Evolutionary conservation across 139 green algal genomes (phyloP).

Genomic region (Coelastrella sp.): DNA sequence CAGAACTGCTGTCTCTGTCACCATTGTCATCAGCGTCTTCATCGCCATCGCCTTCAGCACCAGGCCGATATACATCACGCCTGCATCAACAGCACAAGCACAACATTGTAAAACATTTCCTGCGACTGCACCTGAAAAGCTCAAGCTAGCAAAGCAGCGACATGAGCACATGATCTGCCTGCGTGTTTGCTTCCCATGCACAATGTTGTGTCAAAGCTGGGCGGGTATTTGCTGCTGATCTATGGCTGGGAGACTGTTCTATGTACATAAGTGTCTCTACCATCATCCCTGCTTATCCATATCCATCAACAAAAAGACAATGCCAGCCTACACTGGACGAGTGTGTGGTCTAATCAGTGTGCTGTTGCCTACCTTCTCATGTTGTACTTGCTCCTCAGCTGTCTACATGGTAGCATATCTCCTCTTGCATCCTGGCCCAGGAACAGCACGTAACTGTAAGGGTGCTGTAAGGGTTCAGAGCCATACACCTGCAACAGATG

Average conservation of each 20-base stretch:
- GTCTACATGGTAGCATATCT: slow-evolving; percentile 76
- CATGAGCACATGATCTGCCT: too few relatives aligned
- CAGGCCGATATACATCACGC: slow-evolving; percentile 63
- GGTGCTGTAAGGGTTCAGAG: slow-evolving; percentile 70
- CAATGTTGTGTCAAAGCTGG: too few relatives aligned
- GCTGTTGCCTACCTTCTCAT: slow-evolving; percentile 38
- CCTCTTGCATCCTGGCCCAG: slow-evolving; percentile 80
- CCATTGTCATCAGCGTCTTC: slow-evolving; percentile 9
- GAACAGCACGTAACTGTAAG: slow-evolving; percentile 84
- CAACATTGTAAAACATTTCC: too few relatives aligned
- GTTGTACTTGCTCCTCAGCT: slow-evolving; percentile 80
- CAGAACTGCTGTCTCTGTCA: background rate
- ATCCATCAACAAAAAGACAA: background rate
- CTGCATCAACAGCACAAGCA: slow-evolving; percentile 13
- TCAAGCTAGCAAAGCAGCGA: too few relatives aligned
- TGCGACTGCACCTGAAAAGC: too few relatives aligned
- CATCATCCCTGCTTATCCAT: background rate
- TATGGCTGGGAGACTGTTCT: background rate
- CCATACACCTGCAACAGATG: slow-evolving; percentile 54
- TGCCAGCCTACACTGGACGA: too few relatives aligned
- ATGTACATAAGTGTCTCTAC: background rate
- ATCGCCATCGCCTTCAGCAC: background rate
- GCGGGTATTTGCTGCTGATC: too few relatives aligned
- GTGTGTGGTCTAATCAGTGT: too few relatives aligned
- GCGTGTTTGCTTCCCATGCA: too few relatives aligned